A percentile compares a stretch with the other conserved stretches of the same genome.
Conservation (phyloP, 106 monocot species). For the Dioscorea dumetorum region DNA sequence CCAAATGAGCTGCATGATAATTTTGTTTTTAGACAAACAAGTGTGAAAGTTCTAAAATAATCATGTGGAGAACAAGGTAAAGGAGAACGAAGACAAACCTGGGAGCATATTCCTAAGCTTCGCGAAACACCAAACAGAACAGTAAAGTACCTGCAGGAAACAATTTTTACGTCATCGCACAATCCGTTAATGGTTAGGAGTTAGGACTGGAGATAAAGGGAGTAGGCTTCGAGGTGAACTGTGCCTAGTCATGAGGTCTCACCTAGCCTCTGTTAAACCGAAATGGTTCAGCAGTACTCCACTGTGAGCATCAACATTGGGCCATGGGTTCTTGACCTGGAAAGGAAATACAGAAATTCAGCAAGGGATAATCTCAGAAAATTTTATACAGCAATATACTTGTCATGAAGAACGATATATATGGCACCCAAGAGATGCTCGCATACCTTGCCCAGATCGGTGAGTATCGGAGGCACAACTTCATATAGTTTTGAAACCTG, state of each 20-base stretch:
- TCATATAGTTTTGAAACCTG: conserved; percentile 97
- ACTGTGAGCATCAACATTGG: conserved; percentile 98
- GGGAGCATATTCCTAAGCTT: conserved; percentile 79
- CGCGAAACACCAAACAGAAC: conserved; percentile 93
- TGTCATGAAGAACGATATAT: too few species aligned
- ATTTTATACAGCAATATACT: neutral
- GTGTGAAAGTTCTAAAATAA: neutral
- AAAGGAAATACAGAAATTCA: too few species aligned
- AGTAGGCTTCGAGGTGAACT: neutral
- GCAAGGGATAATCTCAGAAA: too few species aligned
- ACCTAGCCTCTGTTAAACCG: conserved; percentile 93
- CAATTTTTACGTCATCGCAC: too few species aligned
- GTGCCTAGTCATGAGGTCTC: neutral
- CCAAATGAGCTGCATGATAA: conserved; percentile 70
- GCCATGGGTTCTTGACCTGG: conserved; percentile 99
- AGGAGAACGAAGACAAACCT: neutral
- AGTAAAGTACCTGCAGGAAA: conserved; percentile 69
- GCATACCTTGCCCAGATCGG: conserved; percentile 87
- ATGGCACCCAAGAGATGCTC: too few species aligned
- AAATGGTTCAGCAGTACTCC: conserved; percentile 86
- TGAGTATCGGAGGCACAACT: conserved; percentile 94
- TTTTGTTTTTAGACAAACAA: neutral
- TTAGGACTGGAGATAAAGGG: neutral
- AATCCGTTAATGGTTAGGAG: neutral
- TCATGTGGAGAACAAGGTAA: neutral